Conservation (phyloP, 768 basidiomycete genomes). For the Sarcodon aspratus region DNA sequence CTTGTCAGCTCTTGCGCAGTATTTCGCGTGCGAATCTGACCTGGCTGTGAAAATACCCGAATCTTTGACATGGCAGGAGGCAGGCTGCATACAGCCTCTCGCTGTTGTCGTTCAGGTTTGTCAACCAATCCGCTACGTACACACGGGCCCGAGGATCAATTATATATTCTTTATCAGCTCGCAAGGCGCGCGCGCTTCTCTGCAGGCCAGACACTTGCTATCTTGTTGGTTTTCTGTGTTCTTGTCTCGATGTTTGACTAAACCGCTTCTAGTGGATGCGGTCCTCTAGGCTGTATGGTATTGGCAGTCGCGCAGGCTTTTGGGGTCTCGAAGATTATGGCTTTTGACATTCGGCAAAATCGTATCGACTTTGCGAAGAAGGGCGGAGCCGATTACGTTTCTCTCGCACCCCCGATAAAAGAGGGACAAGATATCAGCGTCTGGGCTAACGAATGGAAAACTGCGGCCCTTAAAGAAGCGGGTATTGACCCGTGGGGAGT, state of each 20-base stretch:
- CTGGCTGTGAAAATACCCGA: constrained; percentile 10
- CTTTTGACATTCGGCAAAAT: constrained; percentile 8
- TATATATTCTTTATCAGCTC: not conserved
- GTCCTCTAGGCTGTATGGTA: constrained; percentile 9
- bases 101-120: constrained; percentile 8
- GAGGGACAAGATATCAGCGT: constrained; percentile 3
- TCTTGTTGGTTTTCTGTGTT: constrained; percentile 7
- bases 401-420: constrained; percentile 2
- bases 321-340: constrained; percentile 11
- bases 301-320: constrained; percentile 10
- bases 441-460: constrained; percentile 8
- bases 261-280: constrained; percentile 7
- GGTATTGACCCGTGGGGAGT: constrained; percentile 10
- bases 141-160: too few relatives aligned
- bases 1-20: constrained; percentile 7
- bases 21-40: constrained; percentile 9
- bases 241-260: not conserved
- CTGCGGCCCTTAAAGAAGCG: constrained; percentile 3
- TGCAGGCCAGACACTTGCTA: constrained; percentile 9
- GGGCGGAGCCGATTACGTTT: constrained; percentile 7
- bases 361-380: constrained; percentile 10
- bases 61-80: constrained; percentile 9
- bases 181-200: constrained; percentile 9
- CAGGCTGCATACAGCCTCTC: constrained; percentile 11
- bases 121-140: too few relatives aligned